A percentile compares a stretch with the other conserved stretches of the same genome.
Conservation (phyloP, 2,329 filamentous ascomycete genomes). For the Dactylellina drechsleri region DNA sequence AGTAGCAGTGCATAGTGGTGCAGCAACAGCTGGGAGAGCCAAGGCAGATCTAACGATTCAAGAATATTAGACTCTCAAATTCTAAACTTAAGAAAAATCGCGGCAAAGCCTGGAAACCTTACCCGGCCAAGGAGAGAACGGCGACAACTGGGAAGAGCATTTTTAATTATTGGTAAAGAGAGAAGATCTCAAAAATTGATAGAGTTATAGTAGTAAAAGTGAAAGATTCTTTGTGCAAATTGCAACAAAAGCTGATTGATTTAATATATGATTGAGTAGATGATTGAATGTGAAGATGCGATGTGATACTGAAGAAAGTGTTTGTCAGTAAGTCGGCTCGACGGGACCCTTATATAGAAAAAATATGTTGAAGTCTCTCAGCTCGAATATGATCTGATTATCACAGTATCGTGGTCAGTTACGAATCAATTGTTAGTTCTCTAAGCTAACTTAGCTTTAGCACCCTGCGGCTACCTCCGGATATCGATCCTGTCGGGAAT, state of each 20-base stretch:
- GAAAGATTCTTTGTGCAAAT: conserved; percentile 24
- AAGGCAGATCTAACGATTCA: conserved; percentile 26
- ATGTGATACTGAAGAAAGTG: conserved; percentile 43
- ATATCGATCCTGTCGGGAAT: conserved; percentile 32
- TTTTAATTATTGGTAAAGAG: conserved; percentile 23
- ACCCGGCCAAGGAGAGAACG: conserved; percentile 35
- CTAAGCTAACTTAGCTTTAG: not conserved
- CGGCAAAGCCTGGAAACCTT: conserved; percentile 5
- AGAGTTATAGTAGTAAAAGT: not conserved
- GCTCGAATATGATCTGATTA: not conserved
- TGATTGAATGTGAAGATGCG: conserved; percentile 8
- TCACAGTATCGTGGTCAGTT: not conserved
- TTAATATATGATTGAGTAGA: not conserved
- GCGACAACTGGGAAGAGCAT: conserved; percentile 50
- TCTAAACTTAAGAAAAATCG: not conserved
- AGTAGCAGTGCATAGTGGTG: conserved; percentile 21
- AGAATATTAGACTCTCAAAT: not conserved
- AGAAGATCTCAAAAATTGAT: conserved; percentile 15
- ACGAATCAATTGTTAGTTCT: too few relatives aligned
- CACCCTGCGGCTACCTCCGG: conserved; percentile 39
- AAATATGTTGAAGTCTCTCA: not conserved
- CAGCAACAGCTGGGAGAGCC: conserved; percentile 30
- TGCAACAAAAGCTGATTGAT: conserved; percentile 18
- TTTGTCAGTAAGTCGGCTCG: not conserved
- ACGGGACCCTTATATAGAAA: conserved; percentile 41